Conservation (phyloP, 495 filamentous ascomycete species). For the Penicillium daleae region DNA sequence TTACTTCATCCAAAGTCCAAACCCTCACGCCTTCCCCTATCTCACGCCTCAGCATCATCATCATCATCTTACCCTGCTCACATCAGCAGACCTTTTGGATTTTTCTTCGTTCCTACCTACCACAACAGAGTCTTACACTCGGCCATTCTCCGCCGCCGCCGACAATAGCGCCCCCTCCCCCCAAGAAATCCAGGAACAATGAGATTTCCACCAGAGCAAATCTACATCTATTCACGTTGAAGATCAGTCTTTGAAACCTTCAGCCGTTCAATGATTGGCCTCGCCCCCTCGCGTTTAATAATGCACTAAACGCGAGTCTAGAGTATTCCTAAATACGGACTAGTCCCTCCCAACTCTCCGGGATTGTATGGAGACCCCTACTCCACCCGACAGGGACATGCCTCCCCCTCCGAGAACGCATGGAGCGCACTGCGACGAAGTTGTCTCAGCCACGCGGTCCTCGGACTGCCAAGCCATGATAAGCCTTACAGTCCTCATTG, state of each 20-base stretch:
- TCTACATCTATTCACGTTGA: not conserved
- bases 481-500: conserved; percentile 35
- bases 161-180: no score
- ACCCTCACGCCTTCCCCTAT: not conserved
- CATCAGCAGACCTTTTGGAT: not conserved
- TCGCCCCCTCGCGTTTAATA: conserved; percentile 13
- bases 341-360: not conserved
- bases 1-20: not conserved
- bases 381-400: conserved; percentile 16
- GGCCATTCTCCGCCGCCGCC: not conserved
- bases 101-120: not conserved
- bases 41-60: not conserved
- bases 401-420: conserved; percentile 17
- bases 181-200: not conserved
- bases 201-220: not conserved
- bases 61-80: no score
- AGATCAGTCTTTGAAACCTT: not conserved
- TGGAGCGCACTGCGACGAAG: conserved; percentile 10
- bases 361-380: not conserved
- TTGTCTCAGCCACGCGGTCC: conserved; percentile 16
- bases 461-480: conserved; percentile 28
- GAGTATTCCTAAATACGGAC: not conserved
- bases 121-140: not conserved
- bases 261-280: conserved; percentile 11
- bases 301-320: not conserved